Evolutionary conservation across 768 basidiomycete genomes (phyloP), one percentile per base, ranked within the genome.

Genomic region (Cubamyces lactineus): DNA sequence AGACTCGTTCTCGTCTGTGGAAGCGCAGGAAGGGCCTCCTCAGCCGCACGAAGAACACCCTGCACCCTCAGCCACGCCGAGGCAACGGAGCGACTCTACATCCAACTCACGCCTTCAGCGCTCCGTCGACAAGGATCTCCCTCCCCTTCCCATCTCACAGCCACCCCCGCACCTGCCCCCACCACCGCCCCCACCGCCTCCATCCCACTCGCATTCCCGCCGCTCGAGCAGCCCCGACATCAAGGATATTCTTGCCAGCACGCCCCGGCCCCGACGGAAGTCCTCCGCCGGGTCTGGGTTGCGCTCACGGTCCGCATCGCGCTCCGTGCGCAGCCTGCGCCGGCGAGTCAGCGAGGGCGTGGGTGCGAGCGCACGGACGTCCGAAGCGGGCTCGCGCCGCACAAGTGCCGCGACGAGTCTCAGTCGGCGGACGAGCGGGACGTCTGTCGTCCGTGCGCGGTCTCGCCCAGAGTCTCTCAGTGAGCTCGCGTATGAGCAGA

Each of bases 181-280:
- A 8, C 61, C 40, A 13, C 52, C 12, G 5, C 45, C 52, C 24
- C 43, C 57, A 21, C 19, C 53, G 38, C 40, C 48, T 19, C 42
- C 54, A 11, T 45, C 53, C 16, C 41, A 21, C 26, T 58, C 61
- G 30, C 34, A 21, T 9, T 51, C 59, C 30, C 54, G 42, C 42
- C 52, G 51, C 19, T 8, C 67, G 64, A 40, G 66, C 72, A 75
- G 74, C 51, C 76, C 76, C 0, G 76, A 77, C 57, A 74, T 77
- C 28, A 50, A 60, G 8, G 61, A 63, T 2, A 72, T 74, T 53
- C 67, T 77, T 19, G 71, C 75, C 5, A 49, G 64, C 5, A 77
- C 76, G 7, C 75, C 75, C 5, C 68, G 72, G 12, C 69, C 74
- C 12, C 68, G 71, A 9, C 71, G 72, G 15, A 67, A 66, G 47